Base-by-base conservation (phyloP, 1,284 basidiomycete genomes). In the Neolentinus lepideus region DNA sequence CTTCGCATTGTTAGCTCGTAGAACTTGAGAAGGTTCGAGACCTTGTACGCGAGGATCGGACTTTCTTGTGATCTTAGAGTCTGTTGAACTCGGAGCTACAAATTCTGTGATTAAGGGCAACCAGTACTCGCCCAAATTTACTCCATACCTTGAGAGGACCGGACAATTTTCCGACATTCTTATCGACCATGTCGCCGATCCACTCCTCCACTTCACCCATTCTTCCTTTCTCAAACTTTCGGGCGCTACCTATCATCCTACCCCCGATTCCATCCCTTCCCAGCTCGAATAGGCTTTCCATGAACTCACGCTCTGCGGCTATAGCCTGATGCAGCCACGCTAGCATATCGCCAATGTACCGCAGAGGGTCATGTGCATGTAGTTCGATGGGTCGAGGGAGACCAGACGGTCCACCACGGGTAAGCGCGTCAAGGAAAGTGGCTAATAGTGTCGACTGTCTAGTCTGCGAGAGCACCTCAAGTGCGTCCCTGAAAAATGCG, bases 241-340 rank as follows among this genome's bases (percentile, higher is more conserved):
- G 72, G 26, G 84, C 77, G 54, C 85, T 83, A 22, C 91, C 93
- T 48, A 95, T 87, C 84, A 94, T 89, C 51, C 88, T 74, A 12
- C 27, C 27, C 12, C 36, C 35, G 3, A 3, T 16, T 8, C 47
- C 47, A 9, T 29, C 47, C 11, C 24, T 29, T 26, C 47, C 47
- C 27, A 50, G 27, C 21, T 82, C 86, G 62, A 97, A 96, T 35
- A 97, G 70, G 27, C 82, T 77, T 64, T 96, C 93, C 21, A 98
- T 76, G 64, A 94, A 93, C 71, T 99, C 97, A 52, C 89, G 87
- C 69, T 99, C 96, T 2, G 88, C 89, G 0, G 96, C 96, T 57
- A 97, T 94, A 0, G 90, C 82, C 58, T 99, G 97, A 71, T 99
- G 96, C 1, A 98, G 87, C 97, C 96, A 99, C 0, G 95, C 96